These are phyloP conservation scores for Cyberlindnera euphorbiiphila DNA, from an alignment of 805 yeast genomes.

Conservation along the genomic window DNA sequence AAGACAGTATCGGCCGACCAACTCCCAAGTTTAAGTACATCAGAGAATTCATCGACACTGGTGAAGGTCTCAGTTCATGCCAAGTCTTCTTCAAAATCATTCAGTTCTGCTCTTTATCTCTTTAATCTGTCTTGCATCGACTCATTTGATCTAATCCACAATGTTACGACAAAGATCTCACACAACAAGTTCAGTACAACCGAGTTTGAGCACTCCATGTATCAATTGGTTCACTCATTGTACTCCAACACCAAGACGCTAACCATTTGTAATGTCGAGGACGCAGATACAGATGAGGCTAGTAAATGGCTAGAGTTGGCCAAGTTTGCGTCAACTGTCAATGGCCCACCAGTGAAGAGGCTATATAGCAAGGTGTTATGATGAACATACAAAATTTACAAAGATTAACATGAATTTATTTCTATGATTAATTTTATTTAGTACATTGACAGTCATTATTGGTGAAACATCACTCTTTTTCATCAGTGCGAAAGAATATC, in stretches of 20 bases:
- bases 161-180: conserved; percentile 11
- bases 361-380: conserved; percentile 10
- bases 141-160: conserved; percentile 12
- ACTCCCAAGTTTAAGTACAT: not conserved
- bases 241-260: conserved; percentile 35
- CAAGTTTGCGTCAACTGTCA: conserved; percentile 7
- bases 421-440: not conserved
- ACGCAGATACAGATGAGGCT: conserved; percentile 18
- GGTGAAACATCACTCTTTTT: not conserved
- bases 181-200: conserved; percentile 12
- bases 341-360: conserved; percentile 18
- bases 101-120: conserved; percentile 13
- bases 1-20: not conserved
- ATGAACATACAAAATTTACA: not conserved
- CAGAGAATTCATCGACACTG: conserved; percentile 11
- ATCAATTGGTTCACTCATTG: conserved; percentile 22
- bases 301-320: conserved; percentile 20
- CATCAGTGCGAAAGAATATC: conserved; percentile 39
- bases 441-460: conserved; percentile 3
- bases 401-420: not conserved
- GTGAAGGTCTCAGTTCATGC: conserved; percentile 13
- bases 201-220: conserved; percentile 20
- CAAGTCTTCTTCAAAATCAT: conserved; percentile 6
- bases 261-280: conserved; percentile 30
- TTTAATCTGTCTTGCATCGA: conserved; percentile 15